These are phyloP conservation scores for Rhodotorula sphaerocarpa DNA, from an alignment of 768 basidiomycete species.

Conservation along the genomic window DNA sequence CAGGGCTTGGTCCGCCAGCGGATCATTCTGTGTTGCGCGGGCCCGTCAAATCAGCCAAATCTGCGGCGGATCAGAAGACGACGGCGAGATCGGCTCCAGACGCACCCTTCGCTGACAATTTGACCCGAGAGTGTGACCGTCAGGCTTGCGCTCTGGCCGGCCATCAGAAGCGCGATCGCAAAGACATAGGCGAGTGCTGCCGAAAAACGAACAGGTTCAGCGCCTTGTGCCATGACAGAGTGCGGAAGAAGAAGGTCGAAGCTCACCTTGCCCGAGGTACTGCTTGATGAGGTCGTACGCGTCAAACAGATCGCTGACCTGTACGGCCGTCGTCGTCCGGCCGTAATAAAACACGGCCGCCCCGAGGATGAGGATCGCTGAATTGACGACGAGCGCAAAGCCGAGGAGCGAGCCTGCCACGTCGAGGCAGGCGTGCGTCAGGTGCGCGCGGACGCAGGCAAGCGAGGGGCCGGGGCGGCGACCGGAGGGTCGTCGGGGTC, in stretches of 20 bases:
- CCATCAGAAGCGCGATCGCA: conserved; percentile 70
- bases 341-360: conserved; percentile 69
- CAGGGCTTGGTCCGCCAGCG: conserved; percentile 65
- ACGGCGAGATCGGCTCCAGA: background rate
- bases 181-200: conserved; percentile 76
- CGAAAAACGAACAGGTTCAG: too few species aligned
- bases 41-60: background rate
- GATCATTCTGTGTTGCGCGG: conserved; percentile 49
- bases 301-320: conserved; percentile 60
- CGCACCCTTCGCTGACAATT: conserved; percentile 68
- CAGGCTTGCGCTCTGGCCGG: conserved; percentile 82
- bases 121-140: conserved; percentile 82
- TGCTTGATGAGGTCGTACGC: conserved; percentile 66
- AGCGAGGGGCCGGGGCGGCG: conserved; percentile 47
- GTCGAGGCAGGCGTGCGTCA: conserved; percentile 61
- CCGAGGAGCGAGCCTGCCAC: conserved; percentile 60
- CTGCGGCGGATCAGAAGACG: background rate
- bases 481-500: background rate
- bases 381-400: conserved; percentile 81
- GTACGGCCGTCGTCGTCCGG: background rate
- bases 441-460: conserved; percentile 51
- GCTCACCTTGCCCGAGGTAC: conserved; percentile 59
- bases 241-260: background rate
- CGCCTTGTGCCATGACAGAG: too few species aligned
- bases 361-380: conserved; percentile 45